Evolutionary conservation across 768 basidiomycete species (phyloP), one percentile per base, ranked within the genome.

Genomic region (Amanita molliuscula): DNA sequence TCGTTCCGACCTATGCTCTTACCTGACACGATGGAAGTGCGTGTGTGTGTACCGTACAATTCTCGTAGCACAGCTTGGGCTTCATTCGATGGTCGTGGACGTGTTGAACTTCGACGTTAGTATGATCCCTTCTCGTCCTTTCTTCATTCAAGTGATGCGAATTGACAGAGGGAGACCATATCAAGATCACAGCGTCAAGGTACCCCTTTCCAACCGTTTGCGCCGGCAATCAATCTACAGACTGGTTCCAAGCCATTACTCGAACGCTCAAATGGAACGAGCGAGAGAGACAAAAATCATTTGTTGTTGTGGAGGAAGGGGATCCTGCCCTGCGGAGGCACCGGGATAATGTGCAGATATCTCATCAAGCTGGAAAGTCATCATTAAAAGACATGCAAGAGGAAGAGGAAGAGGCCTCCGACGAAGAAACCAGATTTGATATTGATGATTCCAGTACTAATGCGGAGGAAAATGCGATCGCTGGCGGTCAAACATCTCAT

Each of bases 241-340:
- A 99, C 61, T 99, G 96, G 96, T 98, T 99, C 81, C 83, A 91
- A 54, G 79, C 95, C 3, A 98, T 99, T 55, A 90, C 91, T 31
- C 79, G 96, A 20, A 99, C 95, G 7, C 73, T 99, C 44, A 95
- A 97, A 64, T 98, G 96, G 96, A 99, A 99, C 68, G 95, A 99
- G 65, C 82, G 95, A 20, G 92, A 98, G 67, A 81, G 96, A 41
- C 96, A 99, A 62, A 99, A 98, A 63, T 96, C 93, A 5, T 98
- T 98, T 57, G 96, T 98, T 37, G 89, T 99, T 16, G 91, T 99
- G 20, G 96, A 98, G 63, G 47, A 48, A 40, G 94, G 96, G 60
- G 82, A 78, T 28, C 80, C 84, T 0, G 59, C 68, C 13, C 77
- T 53, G 55, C 51, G 51, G 49, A 44, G 20, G 48, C 53, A 8